Percentiles rank a stretch among this genome's conserved stretches.
Conservation (phyloP, 306 rosid species). For the Citrullus mucosospermus region DNA sequence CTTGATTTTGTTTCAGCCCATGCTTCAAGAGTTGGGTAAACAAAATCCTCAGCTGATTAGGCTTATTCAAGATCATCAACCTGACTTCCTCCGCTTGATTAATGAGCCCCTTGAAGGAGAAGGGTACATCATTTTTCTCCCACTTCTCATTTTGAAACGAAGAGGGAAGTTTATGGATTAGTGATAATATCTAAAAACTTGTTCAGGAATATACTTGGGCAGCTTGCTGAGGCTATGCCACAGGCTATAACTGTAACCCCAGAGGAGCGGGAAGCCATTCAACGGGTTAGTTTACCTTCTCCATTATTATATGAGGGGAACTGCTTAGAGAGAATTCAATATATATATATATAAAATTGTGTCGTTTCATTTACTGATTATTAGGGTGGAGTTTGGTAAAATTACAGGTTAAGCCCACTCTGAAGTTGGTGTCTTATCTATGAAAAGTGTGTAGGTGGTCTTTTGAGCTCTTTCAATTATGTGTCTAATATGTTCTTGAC, state of each 20-base stretch:
- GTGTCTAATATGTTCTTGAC: no score
- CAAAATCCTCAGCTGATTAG: conserved; percentile 93
- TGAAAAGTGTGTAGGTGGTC: not conserved
- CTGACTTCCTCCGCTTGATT: conserved; percentile 78
- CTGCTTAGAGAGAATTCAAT: not conserved
- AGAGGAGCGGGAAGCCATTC: conserved; percentile 85
- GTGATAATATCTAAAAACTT: conserved; percentile 14
- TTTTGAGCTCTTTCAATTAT: not conserved
- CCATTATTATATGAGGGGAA: not conserved
- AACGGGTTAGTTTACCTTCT: conserved; percentile 54
- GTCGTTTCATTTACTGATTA: no score
- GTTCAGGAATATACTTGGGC: conserved; percentile 54
- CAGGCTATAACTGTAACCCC: conserved; percentile 73
- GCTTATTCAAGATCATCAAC: conserved; percentile 76
- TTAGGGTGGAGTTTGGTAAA: no score
- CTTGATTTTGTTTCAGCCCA: conserved; percentile 52
- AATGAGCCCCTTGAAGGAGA: conserved; percentile 89
- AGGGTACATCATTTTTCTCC: conserved; percentile 40
- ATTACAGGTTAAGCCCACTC: not conserved
- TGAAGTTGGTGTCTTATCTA: no score
- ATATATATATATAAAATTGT: no score
- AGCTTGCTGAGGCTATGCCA: conserved; percentile 47
- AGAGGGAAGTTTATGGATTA: conserved; percentile 6
- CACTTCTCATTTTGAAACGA: not conserved
- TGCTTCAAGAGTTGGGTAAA: conserved; percentile 96